Base-by-base conservation (phyloP, 495 filamentous ascomycete genomes). In the Hyaloscypha bicolor region DNA sequence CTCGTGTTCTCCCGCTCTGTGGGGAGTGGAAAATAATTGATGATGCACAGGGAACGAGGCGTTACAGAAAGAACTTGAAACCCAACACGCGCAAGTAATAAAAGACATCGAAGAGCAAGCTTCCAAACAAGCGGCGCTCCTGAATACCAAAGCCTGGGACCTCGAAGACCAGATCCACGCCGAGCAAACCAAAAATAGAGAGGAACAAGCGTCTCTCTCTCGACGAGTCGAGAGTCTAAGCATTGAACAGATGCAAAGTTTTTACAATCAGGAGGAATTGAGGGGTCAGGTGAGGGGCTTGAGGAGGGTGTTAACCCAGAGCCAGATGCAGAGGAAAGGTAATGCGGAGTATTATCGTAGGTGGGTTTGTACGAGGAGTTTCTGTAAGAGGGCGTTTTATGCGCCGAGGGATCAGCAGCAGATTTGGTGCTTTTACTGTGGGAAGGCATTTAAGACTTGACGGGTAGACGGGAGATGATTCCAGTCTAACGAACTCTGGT, bases 401-500 rank as follows among this genome's bases (percentile, higher is more conserved):
- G 56, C 56, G 14, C 53, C 53, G 9, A 56, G 53, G 19, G 22
- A 56, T 6, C 53, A 56, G 53, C 6, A 19, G 22, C n/a, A 25
- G 53, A 31, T 56, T 56, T 56, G 53, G 53, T 56, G 53, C 19
- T 12, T 9, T 56, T 31, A 25, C 16, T 56, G 53, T 56, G 53
- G 53, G 53, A 25, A 29, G 21, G 29, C 8, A 1, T 56, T 25
- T 25, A 48, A 48, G 42, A 48, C 42, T 19, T 48, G 35, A 37
- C 1, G 35, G 25, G 1, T 25, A 25, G 35, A 37, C 1, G 35
- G 35, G 12, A 37, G 12, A 37, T 37, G 35, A n/a, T n/a, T 3
- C 12, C 35, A 12, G 12, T 37, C 8, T 6, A 37, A 37, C 35
- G 35, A 37, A 12, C 12, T 37, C 3, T 1, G 6, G 35, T 37